Base-by-base conservation (phyloP, 176 grass and related monocot species). In the Microstegium vimineum region DNA sequence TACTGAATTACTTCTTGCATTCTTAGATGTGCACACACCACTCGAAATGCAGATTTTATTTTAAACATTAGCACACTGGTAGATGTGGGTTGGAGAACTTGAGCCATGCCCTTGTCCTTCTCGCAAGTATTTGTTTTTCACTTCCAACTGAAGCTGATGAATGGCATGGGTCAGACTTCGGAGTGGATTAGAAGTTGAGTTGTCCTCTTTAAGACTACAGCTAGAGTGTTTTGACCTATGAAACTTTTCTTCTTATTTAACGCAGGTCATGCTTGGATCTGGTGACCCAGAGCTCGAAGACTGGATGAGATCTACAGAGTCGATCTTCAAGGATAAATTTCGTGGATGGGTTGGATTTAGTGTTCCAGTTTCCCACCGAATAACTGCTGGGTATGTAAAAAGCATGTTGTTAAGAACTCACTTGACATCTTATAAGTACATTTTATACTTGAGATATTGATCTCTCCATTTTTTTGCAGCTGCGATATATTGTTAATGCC, bases 271-370 rank as follows among this genome's bases (percentile, higher is more conserved):
- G 96, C 96, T 99, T 89, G 96, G 96, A 85, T 99, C 96, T 81
- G 96, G 96, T 59, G 88, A 95, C 36, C 72, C 81, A 81, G 73
- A 40, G 46, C 90, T 87, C 71, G 96, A 99, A 90, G 83, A 61
- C 23, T 99, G 96, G 96, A 99, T 99, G 93, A 91, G 87, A 85
- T 90, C 89, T 23, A 92, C 90, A 15, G 96, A 95, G 68, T 86
- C 87, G 14, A 47, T 5, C 28, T 90, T 90, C 76, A 91, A 30
- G 72, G 89, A 98, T 13, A 98, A 90, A 86, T 98, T 95, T 65
- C 86, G 93, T 65, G 96, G 96, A 81, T 98, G 96, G 96, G 96
- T 98, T 91, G 96, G 96, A 82, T 98, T 98, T 85, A 95, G 94
- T 56, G 87, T 98, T 75, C 89, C 90, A 62, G 85, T 98, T 86